Base-by-base conservation (phyloP, 257 asterid genomes). In the Anisodus acutangulus region DNA sequence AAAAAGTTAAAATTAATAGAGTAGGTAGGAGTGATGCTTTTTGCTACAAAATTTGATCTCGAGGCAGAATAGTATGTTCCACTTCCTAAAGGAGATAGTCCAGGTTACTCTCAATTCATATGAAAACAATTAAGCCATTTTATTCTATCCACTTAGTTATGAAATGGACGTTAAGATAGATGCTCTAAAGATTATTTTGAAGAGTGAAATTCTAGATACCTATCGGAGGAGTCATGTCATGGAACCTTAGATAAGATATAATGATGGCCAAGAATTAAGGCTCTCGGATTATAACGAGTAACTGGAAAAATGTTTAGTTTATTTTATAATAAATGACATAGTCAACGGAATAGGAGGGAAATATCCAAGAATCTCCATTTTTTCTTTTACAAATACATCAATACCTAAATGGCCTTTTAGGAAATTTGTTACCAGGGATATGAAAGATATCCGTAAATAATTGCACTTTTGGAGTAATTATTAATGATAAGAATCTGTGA, bases 41-140 rank as follows among this genome's bases (percentile, higher is more conserved):
- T 90, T 39, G 98, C 97, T 41, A 93, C 97, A 17, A 95, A 95
- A 86, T 2, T 94, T 88, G 99, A 95, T 88, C 95, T 94, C 17
- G 98, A 95, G 92, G 99, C 99, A 6, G 97, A 95, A 90, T 97
- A 95, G 88, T 93, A 95, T 89, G 98, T 95, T 72, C 97, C 98
- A 58, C 93, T 95, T 84, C 98, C 98, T 67, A 93, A 95, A 90
- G 98, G 97, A 85, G 98, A 94, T 95, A 69, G 98, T 95, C 10
- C 98, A 95, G 98, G 26, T 94, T 35, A 59, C 88, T 78, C 37
- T 54, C 59, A 22, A 22, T 9, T 54, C 59, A 5, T 41, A 41
- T 41, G 45, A 41, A 41, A 41, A 54, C 59, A 54, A 54, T 9
- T 54, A 54, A 54, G 59, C 59, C 16, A 54, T 3, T 54, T 54